A percentile compares a stretch with the other conserved stretches of the same genome.
These are phyloP conservation scores for Platismatia glauca DNA, from an alignment of 495 filamentous ascomycete genomes.

Conservation along the genomic window DNA sequence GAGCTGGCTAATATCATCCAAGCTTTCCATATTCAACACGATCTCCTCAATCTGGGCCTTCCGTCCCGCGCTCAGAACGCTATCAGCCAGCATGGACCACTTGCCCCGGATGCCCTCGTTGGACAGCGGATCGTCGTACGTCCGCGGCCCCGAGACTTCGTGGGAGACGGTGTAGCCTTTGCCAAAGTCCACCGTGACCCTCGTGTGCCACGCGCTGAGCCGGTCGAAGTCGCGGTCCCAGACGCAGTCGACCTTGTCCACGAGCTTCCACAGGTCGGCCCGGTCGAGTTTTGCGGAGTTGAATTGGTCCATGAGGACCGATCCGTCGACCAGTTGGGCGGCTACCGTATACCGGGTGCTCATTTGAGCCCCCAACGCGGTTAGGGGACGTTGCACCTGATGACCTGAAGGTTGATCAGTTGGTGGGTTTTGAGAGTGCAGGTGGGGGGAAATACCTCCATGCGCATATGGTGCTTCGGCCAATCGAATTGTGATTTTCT, in stretches of 20 bases:
- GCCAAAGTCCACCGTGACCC: constrained; percentile 18
- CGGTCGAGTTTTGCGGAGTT: constrained; percentile 29
- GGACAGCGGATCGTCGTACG: constrained; percentile 26
- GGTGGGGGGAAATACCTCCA: constrained; percentile 16
- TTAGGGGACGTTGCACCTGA: constrained; percentile 29
- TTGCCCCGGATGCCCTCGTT: constrained; percentile 35
- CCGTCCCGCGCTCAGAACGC: constrained; percentile 25
- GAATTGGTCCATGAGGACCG: constrained; percentile 32
- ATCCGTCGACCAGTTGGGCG: constrained; percentile 32
- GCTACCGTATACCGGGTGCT: constrained; percentile 36
- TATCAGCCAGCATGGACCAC: constrained; percentile 26
- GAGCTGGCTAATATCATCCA: constrained; percentile 19
- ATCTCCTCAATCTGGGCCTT: constrained; percentile 31
- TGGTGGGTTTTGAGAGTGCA: constrained; percentile 21
- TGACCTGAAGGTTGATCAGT: constrained; percentile 30
- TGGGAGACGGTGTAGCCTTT: constrained; percentile 19
- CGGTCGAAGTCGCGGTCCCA: constrained; percentile 26
- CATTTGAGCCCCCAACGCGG: constrained; percentile 38
- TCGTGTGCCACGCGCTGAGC: neutral
- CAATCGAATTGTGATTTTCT: constrained; percentile 24
- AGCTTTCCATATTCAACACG: constrained; percentile 25
- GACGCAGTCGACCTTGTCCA: constrained; percentile 33
- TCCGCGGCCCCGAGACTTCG: constrained; percentile 20
- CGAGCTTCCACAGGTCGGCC: constrained; percentile 32
- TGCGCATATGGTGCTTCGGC: constrained; percentile 23